These are phyloP conservation scores for Ballota nigra DNA, from an alignment of 257 asterid species.

Conservation along the genomic window DNA sequence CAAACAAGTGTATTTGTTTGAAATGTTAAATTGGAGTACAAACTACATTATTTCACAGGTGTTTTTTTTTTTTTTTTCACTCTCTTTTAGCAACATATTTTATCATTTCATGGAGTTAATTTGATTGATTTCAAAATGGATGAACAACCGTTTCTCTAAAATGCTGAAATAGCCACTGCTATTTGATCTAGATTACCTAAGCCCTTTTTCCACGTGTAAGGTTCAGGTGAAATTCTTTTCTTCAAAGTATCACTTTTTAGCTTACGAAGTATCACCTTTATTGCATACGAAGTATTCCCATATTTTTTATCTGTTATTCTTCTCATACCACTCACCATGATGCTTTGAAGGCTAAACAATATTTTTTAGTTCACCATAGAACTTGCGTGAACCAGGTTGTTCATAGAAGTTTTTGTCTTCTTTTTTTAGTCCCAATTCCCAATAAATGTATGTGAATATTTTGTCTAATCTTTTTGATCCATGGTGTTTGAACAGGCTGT, in stretches of 20 bases:
- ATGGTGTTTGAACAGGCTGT: slow-evolving; percentile 63
- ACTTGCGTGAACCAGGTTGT: neutral
- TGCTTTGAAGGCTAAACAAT: neutral
- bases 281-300: no score
- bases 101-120: neutral
- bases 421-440: neutral
- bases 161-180: neutral
- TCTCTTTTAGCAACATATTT: neutral
- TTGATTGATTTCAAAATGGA: neutral
- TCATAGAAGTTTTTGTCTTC: neutral
- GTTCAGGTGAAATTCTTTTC: neutral
- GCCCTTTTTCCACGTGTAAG: neutral
- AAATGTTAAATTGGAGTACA: neutral
- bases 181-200: neutral
- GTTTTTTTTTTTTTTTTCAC: neutral
- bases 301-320: neutral
- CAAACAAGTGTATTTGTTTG: neutral
- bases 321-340: neutral
- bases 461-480: neutral
- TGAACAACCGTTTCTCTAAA: no score
- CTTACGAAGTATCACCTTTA: no score
- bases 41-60: neutral
- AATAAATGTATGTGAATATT: neutral
- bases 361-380: neutral
- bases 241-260: neutral